These are phyloP conservation scores for Vanrija sp. DNA, from an alignment of 1,284 basidiomycete genomes.

Conservation along the genomic window DNA sequence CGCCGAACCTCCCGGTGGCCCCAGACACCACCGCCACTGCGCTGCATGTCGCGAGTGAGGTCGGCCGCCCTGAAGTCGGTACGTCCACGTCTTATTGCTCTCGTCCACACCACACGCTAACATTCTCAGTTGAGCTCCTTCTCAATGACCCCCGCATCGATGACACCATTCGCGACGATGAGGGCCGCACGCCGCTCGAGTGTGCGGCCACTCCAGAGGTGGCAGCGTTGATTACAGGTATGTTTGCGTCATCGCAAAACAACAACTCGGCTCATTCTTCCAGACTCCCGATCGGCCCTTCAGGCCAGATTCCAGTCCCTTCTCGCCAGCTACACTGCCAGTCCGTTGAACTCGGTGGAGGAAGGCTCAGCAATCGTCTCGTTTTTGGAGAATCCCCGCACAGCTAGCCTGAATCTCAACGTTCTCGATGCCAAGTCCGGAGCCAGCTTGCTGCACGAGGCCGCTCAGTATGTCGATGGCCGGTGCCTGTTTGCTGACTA, in stretches of 20 bases:
- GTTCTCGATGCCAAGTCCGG: constrained; percentile 70
- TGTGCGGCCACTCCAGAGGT: constrained; percentile 61
- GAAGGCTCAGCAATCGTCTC: constrained; percentile 40
- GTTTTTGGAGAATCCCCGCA: constrained; percentile 56
- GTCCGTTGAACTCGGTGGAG: constrained; percentile 50
- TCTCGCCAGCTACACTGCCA: constrained; percentile 68
- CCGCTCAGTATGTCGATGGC: constrained; percentile 55
- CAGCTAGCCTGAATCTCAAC: constrained; percentile 47
- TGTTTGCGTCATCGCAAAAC: constrained; percentile 23
- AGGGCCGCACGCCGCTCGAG: constrained; percentile 69
- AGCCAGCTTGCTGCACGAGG: constrained; percentile 79
- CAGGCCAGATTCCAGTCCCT: constrained; percentile 72
- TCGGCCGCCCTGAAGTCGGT: constrained; percentile 73
- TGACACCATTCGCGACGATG: constrained; percentile 69
- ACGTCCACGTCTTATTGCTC: constrained; percentile 21
- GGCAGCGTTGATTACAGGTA: constrained; percentile 72
- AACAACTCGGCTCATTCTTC: background rate
- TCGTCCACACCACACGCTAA: constrained; percentile 3
- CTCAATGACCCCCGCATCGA: constrained; percentile 75
- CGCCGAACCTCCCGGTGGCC: constrained; percentile 52
- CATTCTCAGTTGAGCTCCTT: constrained; percentile 56
- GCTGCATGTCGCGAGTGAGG: constrained; percentile 78
- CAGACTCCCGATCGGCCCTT: constrained; percentile 75
- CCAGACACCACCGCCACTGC: constrained; percentile 71
- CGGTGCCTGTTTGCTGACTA: background rate